phyloP scores from a whole-genome alignment of 2,329 filamentous ascomycete species.

The Arthrobotrys musiformis region DNA sequence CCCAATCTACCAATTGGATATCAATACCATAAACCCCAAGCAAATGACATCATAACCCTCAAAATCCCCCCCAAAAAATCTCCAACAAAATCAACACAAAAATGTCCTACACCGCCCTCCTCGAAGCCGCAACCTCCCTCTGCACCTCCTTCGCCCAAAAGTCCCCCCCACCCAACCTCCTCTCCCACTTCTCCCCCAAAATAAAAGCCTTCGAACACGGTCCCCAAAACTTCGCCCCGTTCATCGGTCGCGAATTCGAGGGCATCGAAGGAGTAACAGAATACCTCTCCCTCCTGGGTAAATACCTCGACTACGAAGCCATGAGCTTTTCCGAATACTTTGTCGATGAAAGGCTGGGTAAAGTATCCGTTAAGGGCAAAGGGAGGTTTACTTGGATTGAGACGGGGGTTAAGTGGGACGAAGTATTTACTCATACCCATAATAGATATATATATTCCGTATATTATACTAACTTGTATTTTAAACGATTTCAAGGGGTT shows the following conservation, averaged over 20 bases:
- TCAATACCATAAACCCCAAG: neutral
- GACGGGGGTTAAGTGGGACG: conserved; percentile 61
- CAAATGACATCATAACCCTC: conserved; percentile 7
- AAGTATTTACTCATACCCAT: conserved; percentile 50
- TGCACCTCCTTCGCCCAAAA: conserved; percentile 61
- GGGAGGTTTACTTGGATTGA: conserved; percentile 61
- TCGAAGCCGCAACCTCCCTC: conserved; percentile 61
- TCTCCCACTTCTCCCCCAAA: conserved; percentile 60
- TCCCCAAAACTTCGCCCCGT: conserved; percentile 61
- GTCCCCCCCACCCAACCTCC: conserved; percentile 58
- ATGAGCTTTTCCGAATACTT: conserved; percentile 59
- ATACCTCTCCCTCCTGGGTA: conserved; percentile 60
- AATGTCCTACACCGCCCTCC: conserved; percentile 57
- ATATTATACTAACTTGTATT: too few species aligned
- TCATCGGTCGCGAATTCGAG: conserved; percentile 61
- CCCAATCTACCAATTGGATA: neutral
- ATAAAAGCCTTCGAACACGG: conserved; percentile 62
- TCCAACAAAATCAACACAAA: conserved; percentile 15
- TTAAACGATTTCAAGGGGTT: too few species aligned
- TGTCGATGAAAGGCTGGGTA: conserved; percentile 59
- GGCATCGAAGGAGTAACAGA: conserved; percentile 60
- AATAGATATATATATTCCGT: neutral
- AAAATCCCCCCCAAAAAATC: neutral
- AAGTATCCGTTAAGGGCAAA: conserved; percentile 61
- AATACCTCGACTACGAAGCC: conserved; percentile 59